Evolutionary conservation across 2,329 filamentous ascomycete species (phyloP), one percentile per base, ranked within the genome.

Genomic region (Cercospora beticola): DNA sequence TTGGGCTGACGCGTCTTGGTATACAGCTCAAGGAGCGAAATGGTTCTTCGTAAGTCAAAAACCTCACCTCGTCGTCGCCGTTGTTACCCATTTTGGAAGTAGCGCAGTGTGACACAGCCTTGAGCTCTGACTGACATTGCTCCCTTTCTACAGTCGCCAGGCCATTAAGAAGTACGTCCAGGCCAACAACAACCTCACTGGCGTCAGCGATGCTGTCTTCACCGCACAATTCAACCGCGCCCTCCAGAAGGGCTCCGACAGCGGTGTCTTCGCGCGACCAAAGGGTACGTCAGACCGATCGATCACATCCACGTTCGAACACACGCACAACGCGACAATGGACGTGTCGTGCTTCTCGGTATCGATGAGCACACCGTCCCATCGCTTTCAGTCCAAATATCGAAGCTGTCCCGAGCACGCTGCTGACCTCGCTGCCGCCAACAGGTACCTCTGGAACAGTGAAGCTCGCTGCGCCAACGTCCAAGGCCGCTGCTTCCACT

Each of bases 161-260:
- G 87, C 88, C 66, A 86, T 92, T 79, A 91, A 91, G 86, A 92
- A 92, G 81, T 92, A 92, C 80, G 88, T 92, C 74, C 85, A 85
- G 79, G 86, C 86, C 78, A 92, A 91, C 86, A 91, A 91, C 84
- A 87, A 86, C 77, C 83, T 89, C 75, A 81, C 81, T 71, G 72
- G 78, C 72, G 82, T 86, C 65, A 84, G 82, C 73, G 85, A 86
- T 71, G 80, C 82, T 65, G 83, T 84, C 67, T 91, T 92, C 80
- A 89, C 89, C 79, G 86, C 86, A 70, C 90, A 93, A 77, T 93
- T 96, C 88, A 95, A 95, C 89, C 91, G 90, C 82, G 92, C 92
- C 64, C 86, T 96, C 79, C 88, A 90, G 83, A 83, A 85, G 69
- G 93, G 93, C 81, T 93, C 94, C 76, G 92, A 96, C 78, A 93